phyloP scores from a whole-genome alignment of 345 rosid species.

The Camelina sativa region DNA sequence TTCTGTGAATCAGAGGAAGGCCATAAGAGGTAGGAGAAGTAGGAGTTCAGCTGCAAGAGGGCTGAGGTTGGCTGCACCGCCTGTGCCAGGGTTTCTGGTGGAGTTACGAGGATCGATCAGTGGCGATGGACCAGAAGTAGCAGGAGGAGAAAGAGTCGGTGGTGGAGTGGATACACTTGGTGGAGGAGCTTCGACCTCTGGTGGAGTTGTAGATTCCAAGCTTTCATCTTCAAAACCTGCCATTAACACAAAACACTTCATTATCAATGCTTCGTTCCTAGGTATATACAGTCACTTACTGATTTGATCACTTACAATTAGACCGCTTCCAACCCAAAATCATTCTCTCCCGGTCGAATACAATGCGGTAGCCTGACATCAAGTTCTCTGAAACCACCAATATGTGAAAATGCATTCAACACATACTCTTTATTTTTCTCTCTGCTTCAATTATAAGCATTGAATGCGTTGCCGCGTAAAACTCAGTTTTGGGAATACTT shows the following conservation, averaged over 20 bases:
- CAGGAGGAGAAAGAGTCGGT: not conserved
- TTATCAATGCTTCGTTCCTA: constrained; percentile 1
- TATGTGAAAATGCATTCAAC: not conserved
- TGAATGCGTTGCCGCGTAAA: not conserved
- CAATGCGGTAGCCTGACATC: constrained; percentile 64
- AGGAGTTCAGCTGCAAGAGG: constrained; percentile 26
- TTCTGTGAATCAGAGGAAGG: constrained; percentile 32
- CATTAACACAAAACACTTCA: constrained; percentile 20
- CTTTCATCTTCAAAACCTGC: constrained; percentile 42
- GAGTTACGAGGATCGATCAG: not conserved
- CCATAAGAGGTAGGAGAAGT: constrained; percentile 35
- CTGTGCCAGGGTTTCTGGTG: not conserved
- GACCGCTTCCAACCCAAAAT: constrained; percentile 70
- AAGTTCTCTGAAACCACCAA: constrained; percentile 55
- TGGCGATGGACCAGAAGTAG: not conserved
- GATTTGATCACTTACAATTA: constrained; percentile 55
- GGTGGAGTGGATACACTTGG: constrained; percentile 16
- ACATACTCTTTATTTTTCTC: not conserved
- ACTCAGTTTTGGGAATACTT: constrained; percentile 51
- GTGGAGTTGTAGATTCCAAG: constrained; percentile 21
- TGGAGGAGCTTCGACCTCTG: constrained; percentile 27
- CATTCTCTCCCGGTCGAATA: constrained; percentile 69
- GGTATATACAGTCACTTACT: not conserved
- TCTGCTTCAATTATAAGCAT: not conserved
- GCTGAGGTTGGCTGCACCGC: not conserved